phyloP scores from a whole-genome alignment of 2,329 filamentous ascomycete species.

The Herpotrichia juniperi region DNA sequence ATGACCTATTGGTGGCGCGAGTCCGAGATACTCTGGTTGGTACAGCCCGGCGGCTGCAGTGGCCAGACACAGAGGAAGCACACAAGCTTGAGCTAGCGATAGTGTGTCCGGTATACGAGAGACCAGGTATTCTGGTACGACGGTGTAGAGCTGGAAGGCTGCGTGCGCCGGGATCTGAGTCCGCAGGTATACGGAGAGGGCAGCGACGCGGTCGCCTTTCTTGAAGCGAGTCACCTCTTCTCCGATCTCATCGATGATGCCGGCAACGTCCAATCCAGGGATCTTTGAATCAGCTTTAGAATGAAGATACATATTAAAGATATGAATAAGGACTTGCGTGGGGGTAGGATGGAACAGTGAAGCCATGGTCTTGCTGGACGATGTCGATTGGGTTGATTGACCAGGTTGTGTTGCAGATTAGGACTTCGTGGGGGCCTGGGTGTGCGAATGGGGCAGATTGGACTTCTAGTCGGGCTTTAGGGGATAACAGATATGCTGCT shows the following conservation, averaged over 20 bases:
- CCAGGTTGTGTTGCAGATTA: constrained; percentile 36
- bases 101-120: constrained; percentile 40
- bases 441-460: constrained; percentile 22
- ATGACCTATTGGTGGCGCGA: constrained; percentile 37
- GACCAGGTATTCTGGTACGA: constrained; percentile 20
- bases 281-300: constrained; percentile 34
- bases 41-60: constrained; percentile 48
- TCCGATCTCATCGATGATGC: constrained; percentile 50
- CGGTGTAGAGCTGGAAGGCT: constrained; percentile 33
- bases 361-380: constrained; percentile 20
- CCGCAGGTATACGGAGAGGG: constrained; percentile 2
- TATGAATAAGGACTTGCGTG: constrained; percentile 1
- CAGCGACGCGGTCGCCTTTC: constrained; percentile 49
- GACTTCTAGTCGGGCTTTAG: constrained; percentile 26
- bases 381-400: constrained; percentile 52
- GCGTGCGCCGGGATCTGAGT: constrained; percentile 6
- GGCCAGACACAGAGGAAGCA: constrained; percentile 47
- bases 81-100: constrained; percentile 40
- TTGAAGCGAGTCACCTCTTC: constrained; percentile 46
- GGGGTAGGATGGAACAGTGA: constrained; percentile 4
- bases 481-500: constrained; percentile 14
- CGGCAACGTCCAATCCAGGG: constrained; percentile 48
- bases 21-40: constrained; percentile 34
- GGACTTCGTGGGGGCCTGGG: constrained; percentile 24
- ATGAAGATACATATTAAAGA: background rate